Evolutionary conservation across 2,329 filamentous ascomycete species (phyloP).

Genomic region (Apiospora phragmitis): DNA sequence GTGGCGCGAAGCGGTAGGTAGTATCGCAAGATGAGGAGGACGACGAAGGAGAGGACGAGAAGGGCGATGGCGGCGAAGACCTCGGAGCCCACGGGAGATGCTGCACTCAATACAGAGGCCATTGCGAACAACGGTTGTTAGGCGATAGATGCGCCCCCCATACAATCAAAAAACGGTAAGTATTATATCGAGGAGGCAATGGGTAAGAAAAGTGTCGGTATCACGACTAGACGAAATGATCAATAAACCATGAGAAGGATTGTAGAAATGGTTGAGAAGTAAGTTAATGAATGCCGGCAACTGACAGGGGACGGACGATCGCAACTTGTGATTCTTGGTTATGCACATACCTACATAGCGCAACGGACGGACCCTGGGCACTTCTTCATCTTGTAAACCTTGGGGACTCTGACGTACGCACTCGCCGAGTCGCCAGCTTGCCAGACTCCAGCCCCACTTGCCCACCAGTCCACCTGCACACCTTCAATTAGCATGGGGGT

Average conservation of each 20-base stretch:
- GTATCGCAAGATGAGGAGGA: conserved; percentile 82
- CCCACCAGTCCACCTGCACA: neutral
- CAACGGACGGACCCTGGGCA: neutral
- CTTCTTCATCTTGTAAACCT: conserved; percentile 1
- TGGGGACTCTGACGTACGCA: neutral
- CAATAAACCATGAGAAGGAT: neutral
- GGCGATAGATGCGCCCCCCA: neutral
- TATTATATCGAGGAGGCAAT: neutral
- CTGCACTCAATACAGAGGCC: conserved; percentile 50
- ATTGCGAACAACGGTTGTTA: conserved; percentile 42
- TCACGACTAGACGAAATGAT: neutral
- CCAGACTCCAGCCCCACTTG: too few species aligned
- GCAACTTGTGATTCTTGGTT: neutral
- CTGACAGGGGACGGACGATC: neutral
- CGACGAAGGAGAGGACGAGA: conserved; percentile 70
- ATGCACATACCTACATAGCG: too few species aligned
- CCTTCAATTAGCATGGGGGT: too few species aligned
- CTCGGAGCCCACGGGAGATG: conserved; percentile 73
- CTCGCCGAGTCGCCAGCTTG: neutral
- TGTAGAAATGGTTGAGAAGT: neutral
- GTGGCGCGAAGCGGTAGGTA: conserved; percentile 90
- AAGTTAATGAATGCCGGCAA: neutral
- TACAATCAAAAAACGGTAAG: too few species aligned
- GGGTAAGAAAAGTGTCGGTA: neutral
- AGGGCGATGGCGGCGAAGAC: conserved; percentile 76